Base-by-base conservation (phyloP, 2,329 filamentous ascomycete species). In the Chalara sp. region DNA sequence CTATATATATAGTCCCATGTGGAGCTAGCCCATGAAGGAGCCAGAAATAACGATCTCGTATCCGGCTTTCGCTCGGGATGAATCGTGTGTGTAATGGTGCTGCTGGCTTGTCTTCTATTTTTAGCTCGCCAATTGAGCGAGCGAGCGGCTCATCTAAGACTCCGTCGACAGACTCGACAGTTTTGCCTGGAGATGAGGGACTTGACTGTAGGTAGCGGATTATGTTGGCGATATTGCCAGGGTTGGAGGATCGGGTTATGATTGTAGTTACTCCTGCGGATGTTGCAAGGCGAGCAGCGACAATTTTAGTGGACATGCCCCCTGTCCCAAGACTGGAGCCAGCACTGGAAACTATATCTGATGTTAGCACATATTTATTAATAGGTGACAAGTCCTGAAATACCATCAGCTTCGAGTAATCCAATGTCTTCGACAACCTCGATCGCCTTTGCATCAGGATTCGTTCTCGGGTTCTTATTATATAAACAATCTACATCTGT, bases 401-500 rank as follows among this genome's bases (percentile, higher is more conserved):
- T 69, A 85, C 82, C 83, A 69, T 99, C 93, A 3, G 88, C 93
- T 52, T 87, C 81, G 21, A 99, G 75, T 5, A 83, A 77, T 0
- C 81, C 76, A 53, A 99, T 95, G 63, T 99, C 90, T 49, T 93
- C 85, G 1, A 99, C 90, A 1, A 96, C 86, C 63, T 95, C 87
- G 53, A 99, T 97, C 0, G 93, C 83, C 63, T 86, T 81, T 6
- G 93, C 93, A 63, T 96, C 87, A 0, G 89, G 83, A 62, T 95
- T 76, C 1, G 82, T 84, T 32, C 93, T 80, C 1, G 93, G 93
- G 62, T 99, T 99, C 69, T 92, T 93, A 69, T 95, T 90, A 68
- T 99, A 99, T 10, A 99, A 76, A 65, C 92, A 96, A 67, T 99
- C 93, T 45, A 99, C 93, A 65, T 99, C 93, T 1, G 93, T 99